Conservation (phyloP, 2,329 filamentous ascomycete genomes). For the Pseudogymnoascus sp. region DNA sequence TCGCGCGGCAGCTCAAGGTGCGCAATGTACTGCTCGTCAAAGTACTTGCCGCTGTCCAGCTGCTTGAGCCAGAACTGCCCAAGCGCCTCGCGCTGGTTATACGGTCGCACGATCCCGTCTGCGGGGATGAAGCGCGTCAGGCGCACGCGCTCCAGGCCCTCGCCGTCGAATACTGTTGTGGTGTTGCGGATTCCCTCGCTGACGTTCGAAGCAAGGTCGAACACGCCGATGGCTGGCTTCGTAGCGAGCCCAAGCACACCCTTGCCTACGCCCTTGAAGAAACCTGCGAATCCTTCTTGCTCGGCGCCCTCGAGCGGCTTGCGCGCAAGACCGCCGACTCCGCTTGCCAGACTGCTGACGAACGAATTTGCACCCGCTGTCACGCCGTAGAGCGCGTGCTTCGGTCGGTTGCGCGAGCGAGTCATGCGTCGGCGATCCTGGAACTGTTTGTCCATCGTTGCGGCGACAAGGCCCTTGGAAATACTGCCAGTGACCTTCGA, state of each 20-base stretch:
- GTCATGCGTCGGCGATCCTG: conserved; percentile 94
- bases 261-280: conserved; percentile 97
- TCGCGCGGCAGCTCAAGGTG: conserved; percentile 86
- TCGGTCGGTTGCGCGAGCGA: conserved; percentile 83
- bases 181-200: conserved; percentile 97
- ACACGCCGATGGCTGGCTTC: conserved; percentile 92
- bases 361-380: conserved; percentile 93
- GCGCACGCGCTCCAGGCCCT: conserved; percentile 90
- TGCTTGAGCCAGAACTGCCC: conserved; percentile 99
- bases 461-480: conserved; percentile 90
- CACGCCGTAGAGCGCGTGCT: conserved; percentile 94
- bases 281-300: conserved; percentile 85
- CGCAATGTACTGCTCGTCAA: conserved; percentile 94
- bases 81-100: conserved; percentile 87
- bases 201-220: conserved; percentile 94
- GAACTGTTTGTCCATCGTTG: conserved; percentile 96
- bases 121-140: conserved; percentile 83
- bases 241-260: conserved; percentile 90
- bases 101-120: conserved; percentile 90
- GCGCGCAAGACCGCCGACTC: conserved; percentile 83
- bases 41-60: conserved; percentile 93
- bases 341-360: conserved; percentile 83
- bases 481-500: conserved; percentile 96
- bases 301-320: conserved; percentile 95
- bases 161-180: conserved; percentile 93